Evolutionary conservation across 768 basidiomycete species (phyloP).

Genomic region (Roridomyces roridus): DNA sequence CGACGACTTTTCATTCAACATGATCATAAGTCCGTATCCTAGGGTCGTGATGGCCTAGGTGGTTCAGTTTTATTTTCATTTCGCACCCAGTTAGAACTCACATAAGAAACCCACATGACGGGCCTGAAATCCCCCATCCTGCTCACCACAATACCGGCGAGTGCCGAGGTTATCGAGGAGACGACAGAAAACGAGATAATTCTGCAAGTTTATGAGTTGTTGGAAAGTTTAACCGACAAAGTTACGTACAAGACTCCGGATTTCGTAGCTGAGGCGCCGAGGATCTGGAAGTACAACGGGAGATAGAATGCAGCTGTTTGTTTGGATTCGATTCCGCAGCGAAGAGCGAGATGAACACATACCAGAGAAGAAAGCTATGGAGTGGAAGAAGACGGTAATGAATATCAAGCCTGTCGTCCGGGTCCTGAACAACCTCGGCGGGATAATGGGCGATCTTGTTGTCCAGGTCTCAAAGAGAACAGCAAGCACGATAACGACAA

Average conservation of each 20-base stretch:
- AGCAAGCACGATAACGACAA: slow-evolving; percentile 54
- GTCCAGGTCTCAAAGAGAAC: slow-evolving; percentile 67
- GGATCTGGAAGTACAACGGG: slow-evolving; percentile 80
- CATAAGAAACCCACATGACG: slow-evolving; percentile 66
- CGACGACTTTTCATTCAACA: slow-evolving; percentile 65
- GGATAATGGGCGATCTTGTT: slow-evolving; percentile 70
- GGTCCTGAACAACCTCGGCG: slow-evolving; percentile 82
- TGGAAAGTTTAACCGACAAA: background rate
- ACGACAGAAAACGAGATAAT: slow-evolving; percentile 80
- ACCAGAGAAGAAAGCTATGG: slow-evolving; percentile 66
- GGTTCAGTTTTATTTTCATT: background rate
- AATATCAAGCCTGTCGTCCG: slow-evolving; percentile 73
- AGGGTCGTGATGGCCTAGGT: slow-evolving; percentile 52
- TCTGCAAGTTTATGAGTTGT: slow-evolving; percentile 37
- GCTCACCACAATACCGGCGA: slow-evolving; percentile 63
- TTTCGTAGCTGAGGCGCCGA: slow-evolving; percentile 75
- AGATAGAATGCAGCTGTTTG: slow-evolving; percentile 64
- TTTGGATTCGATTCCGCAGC: background rate
- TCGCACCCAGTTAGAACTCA: background rate
- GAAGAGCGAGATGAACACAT: background rate
- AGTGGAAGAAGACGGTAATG: slow-evolving; percentile 66
- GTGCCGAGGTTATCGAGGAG: slow-evolving; percentile 54
- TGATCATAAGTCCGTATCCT: slow-evolving; percentile 78
- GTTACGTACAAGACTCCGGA: slow-evolving; percentile 65
- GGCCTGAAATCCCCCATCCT: slow-evolving; percentile 63